Base-by-base conservation (phyloP, 495 filamentous ascomycete genomes). In the Penicillium macrosclerotiorum region DNA sequence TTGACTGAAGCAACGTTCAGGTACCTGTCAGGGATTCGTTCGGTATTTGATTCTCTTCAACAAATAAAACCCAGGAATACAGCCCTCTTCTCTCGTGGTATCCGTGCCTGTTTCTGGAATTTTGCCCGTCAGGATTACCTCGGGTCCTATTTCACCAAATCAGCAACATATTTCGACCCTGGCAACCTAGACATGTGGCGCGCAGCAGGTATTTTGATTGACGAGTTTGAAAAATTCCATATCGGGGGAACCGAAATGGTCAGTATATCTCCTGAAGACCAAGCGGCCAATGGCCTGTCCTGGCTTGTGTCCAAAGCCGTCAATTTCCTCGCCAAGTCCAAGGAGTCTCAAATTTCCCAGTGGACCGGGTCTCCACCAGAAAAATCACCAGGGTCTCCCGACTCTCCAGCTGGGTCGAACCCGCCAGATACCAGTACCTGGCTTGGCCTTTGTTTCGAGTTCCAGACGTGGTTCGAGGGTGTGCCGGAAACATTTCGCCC, bases 401-500 rank as follows among this genome's bases (percentile, higher is more conserved):
- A 44, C 17, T 4, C 38, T 9, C 38, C 42, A 11, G 11, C 4
- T 32, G 37, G 9, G 12, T 17, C 43, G 6, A 32, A 9, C 5
- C 32, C 37, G 19, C 56, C 63, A 8, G 55, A 55, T 16, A 62
- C 65, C 18, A 54, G 57, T 11, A 55, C 63, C 7, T 74, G 71
- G 71, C 46, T 71, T 6, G 62, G 56, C 22, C 52, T 74, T 25
- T 67, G 47, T 11, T 65, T 71, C 19, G 67, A 69, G 27, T 60
- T 71, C 27, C 67, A 69, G 33, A 52, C 57, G 4, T 74, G 71
- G 71, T 60, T 71, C n/a, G 67, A 72, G 16, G 48, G 59, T 9
- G 54, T 73, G 0, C 70, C 70, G 0, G 70, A 73, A 37, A 68
- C 68, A 1, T 65, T 73, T 45, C 64, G 68, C 8, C 60, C 70